Base-by-base conservation (phyloP, 2,329 filamentous ascomycete genomes). In the Fusarium pilosicola region DNA sequence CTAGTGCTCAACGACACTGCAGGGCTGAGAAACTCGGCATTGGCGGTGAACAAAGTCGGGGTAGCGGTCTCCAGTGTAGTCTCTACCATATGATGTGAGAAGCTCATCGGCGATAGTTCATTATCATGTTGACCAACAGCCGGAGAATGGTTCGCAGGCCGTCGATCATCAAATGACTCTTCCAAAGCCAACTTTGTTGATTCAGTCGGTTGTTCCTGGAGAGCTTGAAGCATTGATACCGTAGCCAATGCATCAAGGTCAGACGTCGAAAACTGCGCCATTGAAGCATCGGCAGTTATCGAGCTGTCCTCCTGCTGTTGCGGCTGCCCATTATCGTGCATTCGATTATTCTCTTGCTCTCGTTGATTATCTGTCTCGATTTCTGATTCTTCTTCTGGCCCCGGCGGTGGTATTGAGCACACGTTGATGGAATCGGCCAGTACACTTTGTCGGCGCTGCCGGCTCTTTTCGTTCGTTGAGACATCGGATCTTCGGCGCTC, bases 321-420 rank as follows among this genome's bases (percentile, higher is more conserved):
- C 0, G 7, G 5, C 20, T 39, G 24, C 5, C 7, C 34, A n/a
- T n/a, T 5, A 17, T 55, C 8, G 5, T 4, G 34, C 14, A n/a
- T 28, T 2, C 6, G 34, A 10, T 34, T 12, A 3, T 26, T 9
- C 6, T 22, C 22, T 9, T 57, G 39, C 12, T 36, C 34, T 17
- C 15, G 34, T 36, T 36, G 34, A 36, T 54, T 3, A 30, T 55
- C 28, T 2, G 17, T 36, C 18, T 17, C 49, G 18, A 1, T 11
- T 22, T 45, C 38, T 2, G 39, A 45, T 12, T 5, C 36, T 12
- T 26, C n/a, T 7, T 57, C 55, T 3, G 39, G 10, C 55, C 18
- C 39, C 11, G 30, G 18, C 2, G 39, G n/a, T 1, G 30, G n/a
- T 17, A 32, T 26, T 5, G 55, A 48, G 6, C 41, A 46, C 13